These are phyloP conservation scores for Suillus variegatus DNA, from an alignment of 768 basidiomycete genomes.

Conservation along the genomic window DNA sequence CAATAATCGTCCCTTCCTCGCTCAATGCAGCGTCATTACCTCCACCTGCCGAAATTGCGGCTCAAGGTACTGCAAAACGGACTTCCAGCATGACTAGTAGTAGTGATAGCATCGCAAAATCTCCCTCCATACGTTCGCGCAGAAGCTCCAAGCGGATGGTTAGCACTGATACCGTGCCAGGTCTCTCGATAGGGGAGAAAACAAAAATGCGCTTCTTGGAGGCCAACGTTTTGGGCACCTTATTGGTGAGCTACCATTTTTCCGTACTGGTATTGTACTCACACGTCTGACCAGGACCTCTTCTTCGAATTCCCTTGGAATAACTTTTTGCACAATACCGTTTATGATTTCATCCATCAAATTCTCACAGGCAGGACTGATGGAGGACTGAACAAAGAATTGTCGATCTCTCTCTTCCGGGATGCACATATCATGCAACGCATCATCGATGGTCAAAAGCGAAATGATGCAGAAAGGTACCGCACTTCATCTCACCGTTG, in stretches of 20 bases:
- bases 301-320: constrained; percentile 98
- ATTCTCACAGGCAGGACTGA: constrained; percentile 88
- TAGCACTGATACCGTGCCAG: constrained; percentile 34
- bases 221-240: constrained; percentile 66
- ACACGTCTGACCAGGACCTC: constrained; percentile 59
- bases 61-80: constrained; percentile 25
- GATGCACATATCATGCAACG: constrained; percentile 82
- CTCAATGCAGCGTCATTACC: constrained; percentile 32
- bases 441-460: constrained; percentile 82
- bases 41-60: constrained; percentile 31
- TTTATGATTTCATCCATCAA: constrained; percentile 95
- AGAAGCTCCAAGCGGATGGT: constrained; percentile 53
- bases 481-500: constrained; percentile 19
- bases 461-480: constrained; percentile 77
- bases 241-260: constrained; percentile 61
- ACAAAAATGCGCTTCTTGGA: constrained; percentile 82
- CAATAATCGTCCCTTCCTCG: constrained; percentile 30
- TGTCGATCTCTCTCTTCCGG: constrained; percentile 83
- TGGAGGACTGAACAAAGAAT: constrained; percentile 78
- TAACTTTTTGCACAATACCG: constrained; percentile 95
- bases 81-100: constrained; percentile 32
- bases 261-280: constrained; percentile 1
- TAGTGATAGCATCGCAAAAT: constrained; percentile 29
- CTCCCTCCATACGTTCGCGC: constrained; percentile 49
- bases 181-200: constrained; percentile 69